Evolutionary conservation across 1,284 basidiomycete species (phyloP), one percentile per base, ranked within the genome.

Genomic region (Ustilago loliicola): DNA sequence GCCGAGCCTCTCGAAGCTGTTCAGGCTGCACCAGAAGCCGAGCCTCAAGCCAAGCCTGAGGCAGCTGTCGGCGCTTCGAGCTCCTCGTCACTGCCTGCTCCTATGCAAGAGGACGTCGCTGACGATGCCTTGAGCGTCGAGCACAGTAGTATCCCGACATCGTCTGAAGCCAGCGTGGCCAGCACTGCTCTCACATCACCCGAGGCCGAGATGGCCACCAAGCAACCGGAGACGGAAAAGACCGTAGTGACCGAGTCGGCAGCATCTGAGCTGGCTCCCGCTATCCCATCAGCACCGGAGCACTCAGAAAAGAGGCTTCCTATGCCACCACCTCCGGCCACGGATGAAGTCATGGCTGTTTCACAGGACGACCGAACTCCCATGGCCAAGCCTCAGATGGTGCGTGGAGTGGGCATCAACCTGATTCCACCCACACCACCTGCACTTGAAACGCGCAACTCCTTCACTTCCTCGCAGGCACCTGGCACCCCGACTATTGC

Each of bases 351-450:
- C 42, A 69, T 76, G 52, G 27, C 61, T 1, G 38, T 64, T 7
- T 17, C 72, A 21, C 34, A 60, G 19, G 73, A 80, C n/a, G 72
- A 79, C 34, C 68, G 61, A 25, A 81, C 81, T 1, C 81, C 80
- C 7, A 62, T 52, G 2, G 77, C 65, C 50, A 73, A 77, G 42
- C 74, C 74, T 2, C 32, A 50, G 34, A 27, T 47, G n/a, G 52
- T 64, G n/a, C 40, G 63, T 3, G 50, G 51, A 19, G 69, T 82
- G 15, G 82, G 80, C 45, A 70, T 84, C 60, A 83, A 83, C 32
- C 70, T 84, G 50, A 83, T 84, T 34, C 82, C 82, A 10, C 82
- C 82, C 15, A 84, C 82, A 3, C 81, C 82, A 5, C 82, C 82
- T 27, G 81, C 81, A 15, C 34, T 77, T 42, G 81, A 80, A 48